phyloP scores from a whole-genome alignment of 2,329 filamentous ascomycete genomes.

The Cadophora sp. region DNA sequence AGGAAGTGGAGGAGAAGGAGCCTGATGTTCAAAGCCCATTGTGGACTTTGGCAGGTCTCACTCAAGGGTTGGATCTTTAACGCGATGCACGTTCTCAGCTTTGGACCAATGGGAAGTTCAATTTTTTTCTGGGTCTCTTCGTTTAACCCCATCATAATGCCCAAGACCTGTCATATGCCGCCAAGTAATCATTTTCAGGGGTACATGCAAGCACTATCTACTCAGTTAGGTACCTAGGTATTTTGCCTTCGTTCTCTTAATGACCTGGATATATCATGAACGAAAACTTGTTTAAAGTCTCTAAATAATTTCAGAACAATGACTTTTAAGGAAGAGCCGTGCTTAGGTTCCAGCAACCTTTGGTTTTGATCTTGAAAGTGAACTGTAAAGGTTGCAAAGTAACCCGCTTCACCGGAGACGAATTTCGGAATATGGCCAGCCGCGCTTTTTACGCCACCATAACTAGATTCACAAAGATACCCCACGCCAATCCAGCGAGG shows the following conservation, averaged over 20 bases:
- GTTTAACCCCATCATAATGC: background rate
- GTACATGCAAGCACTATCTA: background rate
- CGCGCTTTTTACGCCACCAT: background rate
- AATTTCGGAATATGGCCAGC: too few relatives aligned
- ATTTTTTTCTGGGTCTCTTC: background rate
- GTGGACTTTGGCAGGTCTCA: conserved; percentile 13
- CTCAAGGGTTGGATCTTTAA: conserved; percentile 1
- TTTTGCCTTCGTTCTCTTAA: too few relatives aligned
- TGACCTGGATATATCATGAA: too few relatives aligned
- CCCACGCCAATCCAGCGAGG: conserved; percentile 8
- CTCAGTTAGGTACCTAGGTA: too few relatives aligned
- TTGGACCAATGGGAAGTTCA: background rate
- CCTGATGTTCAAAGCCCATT: conserved; percentile 13
- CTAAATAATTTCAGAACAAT: too few relatives aligned
- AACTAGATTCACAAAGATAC: conserved; percentile 9
- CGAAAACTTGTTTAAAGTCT: too few relatives aligned
- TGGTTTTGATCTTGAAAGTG: too few relatives aligned
- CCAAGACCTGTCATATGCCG: background rate
- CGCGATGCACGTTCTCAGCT: background rate
- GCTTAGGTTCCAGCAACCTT: too few relatives aligned
- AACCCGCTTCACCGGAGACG: too few relatives aligned
- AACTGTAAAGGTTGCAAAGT: too few relatives aligned
- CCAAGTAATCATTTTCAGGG: background rate
- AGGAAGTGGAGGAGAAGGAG: conserved; percentile 42
- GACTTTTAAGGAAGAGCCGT: too few relatives aligned